phyloP scores from a whole-genome alignment of 768 basidiomycete species.

The Lentinula guzmanii region DNA sequence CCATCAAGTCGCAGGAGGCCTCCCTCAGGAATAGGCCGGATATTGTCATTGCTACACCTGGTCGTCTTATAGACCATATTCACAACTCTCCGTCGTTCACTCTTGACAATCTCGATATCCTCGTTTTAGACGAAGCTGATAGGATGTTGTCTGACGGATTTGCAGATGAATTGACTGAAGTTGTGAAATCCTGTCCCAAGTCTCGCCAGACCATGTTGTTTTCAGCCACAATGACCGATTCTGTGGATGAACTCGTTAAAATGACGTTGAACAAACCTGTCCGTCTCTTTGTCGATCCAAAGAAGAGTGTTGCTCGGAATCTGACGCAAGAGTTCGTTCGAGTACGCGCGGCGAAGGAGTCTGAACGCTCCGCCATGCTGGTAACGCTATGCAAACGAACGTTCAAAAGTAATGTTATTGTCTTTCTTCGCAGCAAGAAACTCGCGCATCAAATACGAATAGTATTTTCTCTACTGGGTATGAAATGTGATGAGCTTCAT shows the following conservation, averaged over 20 bases:
- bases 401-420: conserved; percentile 77
- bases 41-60: conserved; percentile 93
- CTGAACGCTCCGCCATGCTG: conserved; percentile 71
- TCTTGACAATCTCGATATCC: conserved; percentile 85
- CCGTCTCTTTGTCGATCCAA: conserved; percentile 92
- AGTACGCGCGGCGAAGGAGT: conserved; percentile 74
- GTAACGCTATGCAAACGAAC: conserved; percentile 82
- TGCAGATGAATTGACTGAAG: conserved; percentile 89
- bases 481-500: conserved; percentile 90
- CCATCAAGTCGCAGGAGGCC: conserved; percentile 86
- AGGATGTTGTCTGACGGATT: conserved; percentile 96
- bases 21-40: conserved; percentile 85
- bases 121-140: conserved; percentile 97
- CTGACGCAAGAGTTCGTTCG: conserved; percentile 94
- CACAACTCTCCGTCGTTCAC: conserved; percentile 93
- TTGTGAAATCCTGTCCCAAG: conserved; percentile 82
- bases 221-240: conserved; percentile 98
- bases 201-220: conserved; percentile 98
- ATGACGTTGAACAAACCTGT: conserved; percentile 93
- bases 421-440: conserved; percentile 96
- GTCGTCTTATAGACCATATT: conserved; percentile 95
- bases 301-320: conserved; percentile 77
- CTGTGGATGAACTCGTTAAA: conserved; percentile 87
- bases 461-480: conserved; percentile 81
- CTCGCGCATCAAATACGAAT: conserved; percentile 96